phyloP scores from a whole-genome alignment of 768 basidiomycete species.

The Tylopilus plumbeoviolaceoides region DNA sequence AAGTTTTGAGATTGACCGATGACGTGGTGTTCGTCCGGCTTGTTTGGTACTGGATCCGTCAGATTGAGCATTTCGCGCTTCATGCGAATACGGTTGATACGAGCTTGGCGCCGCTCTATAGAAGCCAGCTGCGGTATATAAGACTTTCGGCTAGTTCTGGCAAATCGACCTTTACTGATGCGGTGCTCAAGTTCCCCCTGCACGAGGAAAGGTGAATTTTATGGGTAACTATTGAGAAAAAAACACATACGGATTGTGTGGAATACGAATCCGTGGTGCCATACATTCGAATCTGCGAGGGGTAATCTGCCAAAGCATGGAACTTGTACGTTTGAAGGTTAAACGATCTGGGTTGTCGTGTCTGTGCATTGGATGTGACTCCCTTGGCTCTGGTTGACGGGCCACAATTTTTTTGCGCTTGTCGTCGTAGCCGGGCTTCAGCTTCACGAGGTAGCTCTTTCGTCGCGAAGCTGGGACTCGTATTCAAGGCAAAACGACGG shows the following conservation, averaged over 20 bases:
- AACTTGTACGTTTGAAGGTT: not conserved
- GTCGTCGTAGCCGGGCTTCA: not conserved
- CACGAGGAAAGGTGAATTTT: too few relatives aligned
- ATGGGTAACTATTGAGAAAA: too few relatives aligned
- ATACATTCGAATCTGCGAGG: not conserved
- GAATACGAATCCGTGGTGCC: not conserved
- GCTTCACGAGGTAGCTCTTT: not conserved
- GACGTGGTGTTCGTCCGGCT: not conserved
- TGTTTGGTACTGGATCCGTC: not conserved
- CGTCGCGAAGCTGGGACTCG: not conserved
- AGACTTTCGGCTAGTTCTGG: not conserved
- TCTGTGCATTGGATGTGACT: not conserved
- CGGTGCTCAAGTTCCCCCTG: not conserved
- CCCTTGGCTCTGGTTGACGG: too few relatives aligned
- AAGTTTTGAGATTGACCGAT: not conserved
- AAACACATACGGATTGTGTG: not conserved
- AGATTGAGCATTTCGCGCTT: not conserved
- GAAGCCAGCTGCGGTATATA: not conserved
- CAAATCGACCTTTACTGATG: not conserved
- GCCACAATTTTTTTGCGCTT: not conserved
- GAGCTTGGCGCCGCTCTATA: not conserved
- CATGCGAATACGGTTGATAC: not conserved
- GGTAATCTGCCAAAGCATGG: not conserved
- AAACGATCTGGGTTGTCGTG: not conserved
- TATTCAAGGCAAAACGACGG: not conserved